Percentiles rank a stretch among this genome's conserved stretches.
Conservation (phyloP, 2,329 filamentous ascomycete genomes). For the Diaporthe citri region DNA sequence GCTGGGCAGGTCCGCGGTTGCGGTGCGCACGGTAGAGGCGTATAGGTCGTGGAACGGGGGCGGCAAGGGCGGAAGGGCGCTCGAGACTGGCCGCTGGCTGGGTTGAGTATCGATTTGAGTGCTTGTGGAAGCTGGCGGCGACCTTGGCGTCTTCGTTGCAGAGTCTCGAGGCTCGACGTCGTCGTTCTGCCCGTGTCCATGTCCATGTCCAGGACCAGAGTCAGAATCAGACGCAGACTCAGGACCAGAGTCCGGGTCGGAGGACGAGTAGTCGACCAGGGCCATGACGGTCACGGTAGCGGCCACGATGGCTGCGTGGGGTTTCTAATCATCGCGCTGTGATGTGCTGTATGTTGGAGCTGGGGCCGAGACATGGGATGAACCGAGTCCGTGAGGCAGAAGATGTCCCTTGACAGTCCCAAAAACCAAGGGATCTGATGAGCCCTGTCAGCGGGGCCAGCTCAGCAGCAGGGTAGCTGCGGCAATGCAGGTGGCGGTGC, state of each 20-base stretch:
- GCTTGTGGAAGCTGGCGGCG: neutral
- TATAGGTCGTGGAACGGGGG: conserved; percentile 90
- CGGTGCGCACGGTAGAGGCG: conserved; percentile 81
- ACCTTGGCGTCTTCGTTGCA: neutral
- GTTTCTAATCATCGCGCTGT: neutral
- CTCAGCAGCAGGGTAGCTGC: conserved; percentile 3
- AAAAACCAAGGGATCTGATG: neutral
- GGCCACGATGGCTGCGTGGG: neutral
- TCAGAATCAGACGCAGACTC: neutral
- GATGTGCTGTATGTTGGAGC: neutral
- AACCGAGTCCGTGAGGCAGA: neutral
- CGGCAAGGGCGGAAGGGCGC: conserved; percentile 70
- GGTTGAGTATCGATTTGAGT: neutral
- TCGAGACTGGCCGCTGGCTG: neutral
- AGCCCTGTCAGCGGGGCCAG: conserved; percentile 19
- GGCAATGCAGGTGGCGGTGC: conserved; percentile 6
- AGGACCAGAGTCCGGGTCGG: conserved; percentile 39
- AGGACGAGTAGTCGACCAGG: conserved; percentile 57
- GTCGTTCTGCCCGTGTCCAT: neutral
- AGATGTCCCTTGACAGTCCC: neutral
- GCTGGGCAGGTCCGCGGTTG: conserved; percentile 83
- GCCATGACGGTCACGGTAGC: conserved; percentile 46
- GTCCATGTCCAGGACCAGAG: neutral
- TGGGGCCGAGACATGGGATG: conserved; percentile 1
- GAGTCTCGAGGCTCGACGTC: neutral